Conservation (phyloP, 345 rosid genomes). For the Corchorus capsularis region DNA sequence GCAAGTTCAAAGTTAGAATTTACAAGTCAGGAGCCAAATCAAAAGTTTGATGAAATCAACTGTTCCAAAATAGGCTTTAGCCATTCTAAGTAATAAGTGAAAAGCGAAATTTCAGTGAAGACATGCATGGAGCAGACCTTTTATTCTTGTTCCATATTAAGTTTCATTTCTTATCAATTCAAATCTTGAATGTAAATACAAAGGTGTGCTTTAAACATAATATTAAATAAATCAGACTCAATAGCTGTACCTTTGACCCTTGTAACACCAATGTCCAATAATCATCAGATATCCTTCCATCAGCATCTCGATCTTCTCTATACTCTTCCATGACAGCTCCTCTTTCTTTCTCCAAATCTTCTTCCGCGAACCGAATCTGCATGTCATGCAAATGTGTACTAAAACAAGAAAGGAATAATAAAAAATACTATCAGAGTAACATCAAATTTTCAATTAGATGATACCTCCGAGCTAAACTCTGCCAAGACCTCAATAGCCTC, state of each 20-base stretch:
- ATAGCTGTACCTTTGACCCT: constrained; percentile 70
- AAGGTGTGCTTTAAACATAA: not conserved
- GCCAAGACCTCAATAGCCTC: constrained; percentile 86
- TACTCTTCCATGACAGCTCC: constrained; percentile 94
- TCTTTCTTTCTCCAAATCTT: constrained; percentile 86
- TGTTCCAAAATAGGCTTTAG: not conserved
- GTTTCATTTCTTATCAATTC: no score
- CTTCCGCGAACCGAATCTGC: constrained; percentile 77
- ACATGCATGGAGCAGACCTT: not conserved
- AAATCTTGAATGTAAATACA: no score
- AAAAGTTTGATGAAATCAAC: not conserved
- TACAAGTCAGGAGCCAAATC: not conserved
- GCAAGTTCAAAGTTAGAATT: not conserved
- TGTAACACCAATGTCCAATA: constrained; percentile 84
- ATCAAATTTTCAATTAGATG: not conserved
- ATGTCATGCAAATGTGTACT: constrained; percentile 10
- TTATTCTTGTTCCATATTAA: not conserved
- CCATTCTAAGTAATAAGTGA: not conserved
- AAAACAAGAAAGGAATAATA: not conserved
- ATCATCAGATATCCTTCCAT: constrained; percentile 84
- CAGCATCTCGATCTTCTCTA: constrained; percentile 79
- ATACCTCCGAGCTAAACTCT: constrained; percentile 86
- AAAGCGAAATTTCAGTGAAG: not conserved
- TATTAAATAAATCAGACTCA: not conserved
- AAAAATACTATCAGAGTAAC: not conserved